These are phyloP conservation scores for Cercophora scortea DNA, from an alignment of 495 filamentous ascomycete species.

Conservation along the genomic window DNA sequence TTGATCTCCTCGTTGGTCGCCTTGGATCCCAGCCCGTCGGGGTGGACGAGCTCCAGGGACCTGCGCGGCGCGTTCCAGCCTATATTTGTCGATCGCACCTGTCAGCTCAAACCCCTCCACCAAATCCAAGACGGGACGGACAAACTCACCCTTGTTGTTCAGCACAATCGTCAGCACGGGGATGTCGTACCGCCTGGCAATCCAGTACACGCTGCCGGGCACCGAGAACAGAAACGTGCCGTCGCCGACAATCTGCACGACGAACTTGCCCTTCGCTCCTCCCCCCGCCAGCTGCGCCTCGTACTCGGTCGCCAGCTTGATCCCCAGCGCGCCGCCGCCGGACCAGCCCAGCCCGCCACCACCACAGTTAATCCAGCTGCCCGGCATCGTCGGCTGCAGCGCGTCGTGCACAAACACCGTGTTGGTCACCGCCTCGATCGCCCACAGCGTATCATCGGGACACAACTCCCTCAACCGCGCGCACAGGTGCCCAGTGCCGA, in stretches of 20 bases:
- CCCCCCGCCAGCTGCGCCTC: conserved; percentile 49
- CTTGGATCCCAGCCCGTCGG: conserved; percentile 67
- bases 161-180: conserved; percentile 85
- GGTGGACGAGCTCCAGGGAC: conserved; percentile 74
- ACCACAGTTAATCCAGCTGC: conserved; percentile 88
- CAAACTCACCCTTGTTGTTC: conserved; percentile 71
- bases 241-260: conserved; percentile 89
- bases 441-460: conserved; percentile 74
- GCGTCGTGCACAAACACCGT: conserved; percentile 73
- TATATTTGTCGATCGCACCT: conserved; percentile 23
- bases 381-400: conserved; percentile 65
- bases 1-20: conserved; percentile 82
- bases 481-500: conserved; percentile 66
- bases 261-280: conserved; percentile 68
- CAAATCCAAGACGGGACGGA: neutral
- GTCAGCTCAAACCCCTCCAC: neutral
- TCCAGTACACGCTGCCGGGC: conserved; percentile 90
- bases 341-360: conserved; percentile 93
- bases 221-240: conserved; percentile 87
- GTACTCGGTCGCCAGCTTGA: conserved; percentile 73
- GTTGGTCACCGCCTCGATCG: conserved; percentile 83
- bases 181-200: conserved; percentile 75
- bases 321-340: conserved; percentile 80
- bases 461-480: conserved; percentile 53
- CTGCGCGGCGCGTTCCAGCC: conserved; percentile 81